A percentile compares a stretch with the other conserved stretches of the same genome.
Conservation (phyloP, 768 basidiomycete genomes). For the Boletus subparvulus region DNA sequence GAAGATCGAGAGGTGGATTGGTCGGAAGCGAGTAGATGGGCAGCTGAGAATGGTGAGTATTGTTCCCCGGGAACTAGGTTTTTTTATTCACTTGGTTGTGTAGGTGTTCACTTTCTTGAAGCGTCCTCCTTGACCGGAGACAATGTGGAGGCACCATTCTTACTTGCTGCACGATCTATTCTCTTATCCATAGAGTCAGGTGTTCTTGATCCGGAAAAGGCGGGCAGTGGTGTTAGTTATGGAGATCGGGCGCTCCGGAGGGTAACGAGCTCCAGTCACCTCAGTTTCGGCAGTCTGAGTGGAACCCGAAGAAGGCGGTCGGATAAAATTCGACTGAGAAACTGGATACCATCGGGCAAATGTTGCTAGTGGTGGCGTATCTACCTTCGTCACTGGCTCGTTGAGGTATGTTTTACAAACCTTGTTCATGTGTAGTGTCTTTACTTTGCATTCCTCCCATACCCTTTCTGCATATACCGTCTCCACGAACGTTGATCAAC, state of each 20-base stretch:
- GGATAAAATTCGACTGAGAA: constrained; percentile 59
- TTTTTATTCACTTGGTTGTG: constrained; percentile 2
- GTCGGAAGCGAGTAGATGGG: constrained; percentile 94
- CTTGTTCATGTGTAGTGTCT: constrained; percentile 6
- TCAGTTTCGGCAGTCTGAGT: constrained; percentile 83
- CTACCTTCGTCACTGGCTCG: background rate
- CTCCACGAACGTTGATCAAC: constrained; percentile 6
- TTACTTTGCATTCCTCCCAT: constrained; percentile 18
- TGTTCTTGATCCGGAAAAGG: constrained; percentile 86
- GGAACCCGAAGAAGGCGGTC: constrained; percentile 57
- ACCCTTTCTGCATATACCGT: constrained; percentile 26
- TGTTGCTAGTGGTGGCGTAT: constrained; percentile 53
- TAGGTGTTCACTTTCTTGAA: constrained; percentile 93
- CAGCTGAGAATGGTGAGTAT: constrained; percentile 83
- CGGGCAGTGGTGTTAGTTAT: constrained; percentile 94
- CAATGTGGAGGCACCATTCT: constrained; percentile 92
- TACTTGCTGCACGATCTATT: constrained; percentile 83
- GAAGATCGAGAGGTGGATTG: constrained; percentile 95
- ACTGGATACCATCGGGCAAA: constrained; percentile 59
- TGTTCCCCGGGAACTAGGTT: background rate
- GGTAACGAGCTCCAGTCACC: constrained; percentile 86
- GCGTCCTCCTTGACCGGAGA: constrained; percentile 89
- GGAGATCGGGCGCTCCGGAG: constrained; percentile 91
- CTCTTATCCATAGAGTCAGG: constrained; percentile 90
- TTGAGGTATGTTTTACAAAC: constrained; percentile 18